Base-by-base conservation (phyloP, 768 basidiomycete species). In the Pulveroboletus ravenelii region DNA sequence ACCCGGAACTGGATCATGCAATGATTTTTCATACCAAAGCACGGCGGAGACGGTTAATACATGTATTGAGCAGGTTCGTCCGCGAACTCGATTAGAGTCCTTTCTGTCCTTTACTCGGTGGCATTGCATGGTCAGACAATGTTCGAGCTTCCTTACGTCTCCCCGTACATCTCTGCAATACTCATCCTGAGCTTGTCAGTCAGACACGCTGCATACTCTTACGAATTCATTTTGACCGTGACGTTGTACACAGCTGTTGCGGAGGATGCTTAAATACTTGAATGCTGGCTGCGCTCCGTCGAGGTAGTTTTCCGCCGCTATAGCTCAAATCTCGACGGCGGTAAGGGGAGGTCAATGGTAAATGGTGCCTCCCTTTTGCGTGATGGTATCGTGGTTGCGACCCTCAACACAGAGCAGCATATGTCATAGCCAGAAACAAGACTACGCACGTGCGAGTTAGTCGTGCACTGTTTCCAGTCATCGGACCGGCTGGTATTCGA, bases 1-100 rank as follows among this genome's bases (percentile, higher is more conserved):
- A 64, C 39, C 62, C 65, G 1, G 58, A 60, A 6, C 41, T 78
- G 45, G 76, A 77, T 46, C 76, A 78, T 35, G 63, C 74, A 49
- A 66, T 66, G 54, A 62, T 78, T 2, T 72, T 77, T 25, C 63
- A 76, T 46, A 55, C 57, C 20, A 47, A 37, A 34, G n/a, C 50
- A 34, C 48, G 54, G 27, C 47, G 75, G 40, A 41, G 52, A 31
- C 59, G 64, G 17, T 35, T 76, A 53, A 51, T 73, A 13, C 48
- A 53, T 9, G 64, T 71, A 27, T 34, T 77, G 41, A 40, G 50
- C 18, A 50, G 63, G 48, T 74, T 76, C 27, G 52, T 71, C 4
- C 41, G 37, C 14, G 30, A 32, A n/a, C 10, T 23, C 4, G 15
- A 23, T 2, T 35, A 32, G 14, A 4, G 14, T 14, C 17, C 27